Base-by-base conservation (phyloP, 2,329 filamentous ascomycete species). In the Aspergillus ochraceus region DNA sequence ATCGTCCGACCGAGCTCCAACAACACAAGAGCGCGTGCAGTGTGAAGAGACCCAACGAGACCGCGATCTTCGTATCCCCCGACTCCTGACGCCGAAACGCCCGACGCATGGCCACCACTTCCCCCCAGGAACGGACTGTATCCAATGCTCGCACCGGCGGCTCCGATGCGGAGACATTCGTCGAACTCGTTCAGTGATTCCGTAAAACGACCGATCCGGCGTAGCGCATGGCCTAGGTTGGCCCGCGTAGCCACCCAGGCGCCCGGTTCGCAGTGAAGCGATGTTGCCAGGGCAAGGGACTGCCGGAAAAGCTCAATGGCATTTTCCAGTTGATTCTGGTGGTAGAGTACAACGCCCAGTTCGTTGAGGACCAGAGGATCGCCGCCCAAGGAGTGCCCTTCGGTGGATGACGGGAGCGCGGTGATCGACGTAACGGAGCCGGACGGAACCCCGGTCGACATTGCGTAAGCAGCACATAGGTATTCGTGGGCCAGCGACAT, bases 331-430 rank as follows among this genome's bases (percentile, higher is more conserved):
- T 90, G 86, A 66, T 91, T 88, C 73, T 97, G 92, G 73, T 98
- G 92, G 72, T 97, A 99, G 65, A 92, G 89, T n/a, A 97, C 92
- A 4, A 98, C 88, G 4, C 94, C 96, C 79, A 98, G 89, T 78
- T 99, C 95, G 73, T 99, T 99, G 57, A 99, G 83, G 4, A 99
- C 86, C 6, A 98, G 79, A 0, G 95, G 95, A 68, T 99, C 95
- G 5, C 79, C 79, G 0, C 77, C 75, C 10, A 76, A 59, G 1
- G 70, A 64, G 1, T 68, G 65, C 2, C 66, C 62, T 12, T 67
- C 65, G 4, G 63, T 60, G 1, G 70, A 65, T 12, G 49, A 51
- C 20, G 66, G 61, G 19, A 66, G 64, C 1, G 62, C 60, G 22
- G 69, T 64, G 26, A 73, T 68, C 5, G 65, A 65, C 30, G 70